Percentiles rank a stretch among this genome's conserved stretches.
These are phyloP conservation scores for Triglochin maritima DNA, from an alignment of 106 monocot species.

Conservation along the genomic window DNA sequence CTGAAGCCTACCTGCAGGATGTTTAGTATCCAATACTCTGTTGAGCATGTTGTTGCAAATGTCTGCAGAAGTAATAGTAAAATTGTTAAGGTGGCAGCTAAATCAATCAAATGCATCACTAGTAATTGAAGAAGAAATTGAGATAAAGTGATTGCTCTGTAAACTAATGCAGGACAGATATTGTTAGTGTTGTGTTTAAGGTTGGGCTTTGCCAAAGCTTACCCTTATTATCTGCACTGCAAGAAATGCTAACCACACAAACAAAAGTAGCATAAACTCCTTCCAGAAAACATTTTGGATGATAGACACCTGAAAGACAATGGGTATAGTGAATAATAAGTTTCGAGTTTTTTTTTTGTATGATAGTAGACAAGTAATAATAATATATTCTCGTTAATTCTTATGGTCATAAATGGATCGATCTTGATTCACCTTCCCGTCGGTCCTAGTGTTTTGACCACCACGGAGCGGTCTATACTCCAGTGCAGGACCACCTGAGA, in stretches of 20 bases:
- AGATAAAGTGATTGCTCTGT: neutral
- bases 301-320: slow-evolving; percentile 26
- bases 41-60: slow-evolving; percentile 35
- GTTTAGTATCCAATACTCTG: slow-evolving; percentile 48
- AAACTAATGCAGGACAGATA: neutral
- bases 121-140: neutral
- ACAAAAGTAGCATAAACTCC: slow-evolving; percentile 34
- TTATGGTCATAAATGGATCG: too few relatives aligned
- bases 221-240: slow-evolving; percentile 43
- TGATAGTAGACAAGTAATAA: too few relatives aligned
- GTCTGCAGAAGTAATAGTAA: slow-evolving; percentile 25
- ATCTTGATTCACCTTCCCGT: too few relatives aligned
- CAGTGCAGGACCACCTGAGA: too few relatives aligned
- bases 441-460: too few relatives aligned
- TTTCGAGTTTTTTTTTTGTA: neutral
- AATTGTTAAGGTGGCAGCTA: neutral
- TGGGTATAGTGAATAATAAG: neutral
- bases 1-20: slow-evolving; percentile 23
- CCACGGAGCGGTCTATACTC: too few relatives aligned
- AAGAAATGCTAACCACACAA: slow-evolving; percentile 54
- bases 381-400: too few relatives aligned
- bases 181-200: neutral
- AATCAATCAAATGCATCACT: neutral
- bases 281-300: slow-evolving; percentile 46
- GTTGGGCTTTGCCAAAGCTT: neutral